Evolutionary conservation across 2,329 filamentous ascomycete species (phyloP).

Genomic region (Metarhizium humberi): DNA sequence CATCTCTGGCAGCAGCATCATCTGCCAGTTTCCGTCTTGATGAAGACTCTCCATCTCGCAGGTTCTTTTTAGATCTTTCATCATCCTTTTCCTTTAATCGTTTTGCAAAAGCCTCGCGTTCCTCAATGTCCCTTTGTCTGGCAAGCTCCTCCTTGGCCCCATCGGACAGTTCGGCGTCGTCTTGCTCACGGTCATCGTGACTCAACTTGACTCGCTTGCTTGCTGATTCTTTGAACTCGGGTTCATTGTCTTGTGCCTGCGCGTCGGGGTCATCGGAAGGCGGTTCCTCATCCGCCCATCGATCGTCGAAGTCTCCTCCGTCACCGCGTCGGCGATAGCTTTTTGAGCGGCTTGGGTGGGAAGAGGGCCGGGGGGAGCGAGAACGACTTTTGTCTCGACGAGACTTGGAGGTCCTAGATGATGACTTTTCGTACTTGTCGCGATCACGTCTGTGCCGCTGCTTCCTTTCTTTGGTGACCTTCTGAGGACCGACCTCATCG

Average conservation of each 20-base stretch:
- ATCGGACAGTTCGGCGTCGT: constrained; percentile 42
- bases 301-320: constrained; percentile 55
- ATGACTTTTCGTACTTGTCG: constrained; percentile 23
- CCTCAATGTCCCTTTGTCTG: constrained; percentile 57
- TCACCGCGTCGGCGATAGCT: constrained; percentile 32
- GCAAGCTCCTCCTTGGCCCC: constrained; percentile 48
- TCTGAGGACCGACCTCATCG: constrained; percentile 47
- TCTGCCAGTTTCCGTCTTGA: constrained; percentile 39
- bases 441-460: constrained; percentile 4
- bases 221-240: constrained; percentile 58
- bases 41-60: constrained; percentile 46
- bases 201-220: constrained; percentile 60
- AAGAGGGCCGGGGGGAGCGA: constrained; percentile 19
- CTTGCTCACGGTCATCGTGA: constrained; percentile 41
- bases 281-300: constrained; percentile 73
- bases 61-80: constrained; percentile 58
- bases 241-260: constrained; percentile 33
- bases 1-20: constrained; percentile 56
- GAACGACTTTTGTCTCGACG: constrained; percentile 23
- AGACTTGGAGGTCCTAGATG: constrained; percentile 16
- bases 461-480: constrained; percentile 41
- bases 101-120: constrained; percentile 73
- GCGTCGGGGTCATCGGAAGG: constrained; percentile 28
- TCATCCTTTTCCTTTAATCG: constrained; percentile 64
- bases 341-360: constrained; percentile 25